Percentiles rank a stretch among this genome's conserved stretches.
Evolutionary conservation across 129 eudicot genomes (phyloP).

Genomic region (Artemisia tridentata): DNA sequence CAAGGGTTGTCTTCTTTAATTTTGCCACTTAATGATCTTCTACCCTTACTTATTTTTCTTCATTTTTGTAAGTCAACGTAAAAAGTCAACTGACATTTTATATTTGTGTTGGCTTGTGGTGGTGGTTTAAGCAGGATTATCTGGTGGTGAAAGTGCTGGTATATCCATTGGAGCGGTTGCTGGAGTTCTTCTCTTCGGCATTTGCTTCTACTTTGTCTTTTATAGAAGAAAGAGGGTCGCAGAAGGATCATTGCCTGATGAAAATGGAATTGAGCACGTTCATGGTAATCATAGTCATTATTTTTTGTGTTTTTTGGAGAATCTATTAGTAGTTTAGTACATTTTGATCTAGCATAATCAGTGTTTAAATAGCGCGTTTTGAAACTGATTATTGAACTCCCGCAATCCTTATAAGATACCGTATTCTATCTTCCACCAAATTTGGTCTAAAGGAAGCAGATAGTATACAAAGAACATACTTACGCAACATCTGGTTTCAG

Average conservation of each 20-base stretch:
- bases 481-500: too few relatives aligned
- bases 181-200: conserved; percentile 37
- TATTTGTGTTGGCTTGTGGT: conserved; percentile 20
- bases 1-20: conserved; percentile 52
- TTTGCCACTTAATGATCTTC: conserved; percentile 16
- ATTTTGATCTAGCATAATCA: neutral
- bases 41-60: neutral
- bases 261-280: conserved; percentile 30
- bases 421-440: too few relatives aligned
- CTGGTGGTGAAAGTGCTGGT: conserved; percentile 65
- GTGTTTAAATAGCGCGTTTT: neutral
- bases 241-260: conserved; percentile 36
- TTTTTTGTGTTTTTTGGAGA: neutral
- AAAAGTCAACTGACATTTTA: conserved; percentile 19
- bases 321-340: neutral
- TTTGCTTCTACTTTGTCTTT: conserved; percentile 48
- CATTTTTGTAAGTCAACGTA: conserved; percentile 9
- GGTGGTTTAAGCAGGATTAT: conserved; percentile 47
- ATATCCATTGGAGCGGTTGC: conserved; percentile 55
- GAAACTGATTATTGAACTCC: too few relatives aligned
- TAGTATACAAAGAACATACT: too few relatives aligned
- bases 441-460: too few relatives aligned
- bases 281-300: conserved; percentile 29
- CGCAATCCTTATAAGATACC: too few relatives aligned
- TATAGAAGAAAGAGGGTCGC: conserved; percentile 41